Base-by-base conservation (phyloP, 108 stramenopile species). In the Epithemia pelagica region DNA sequence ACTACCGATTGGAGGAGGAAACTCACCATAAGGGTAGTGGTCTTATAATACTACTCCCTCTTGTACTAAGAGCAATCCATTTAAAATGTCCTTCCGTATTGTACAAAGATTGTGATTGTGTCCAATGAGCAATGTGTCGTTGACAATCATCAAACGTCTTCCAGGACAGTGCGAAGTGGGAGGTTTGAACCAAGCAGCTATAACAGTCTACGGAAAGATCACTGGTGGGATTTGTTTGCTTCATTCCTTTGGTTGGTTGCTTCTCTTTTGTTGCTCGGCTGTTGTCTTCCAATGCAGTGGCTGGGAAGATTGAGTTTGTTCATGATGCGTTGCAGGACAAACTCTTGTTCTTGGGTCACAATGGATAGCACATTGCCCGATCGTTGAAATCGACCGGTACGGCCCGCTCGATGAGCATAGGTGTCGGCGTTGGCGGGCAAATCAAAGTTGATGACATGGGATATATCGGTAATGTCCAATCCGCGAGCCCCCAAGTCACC, bases 361-460 rank as follows among this genome's bases (percentile, higher is more conserved):
- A 93, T 79, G 15, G 86, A 85, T 53, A 93, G 53, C 37, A 93
- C 92, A 74, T 77, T 80, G 5, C 92, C 92, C 19, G 62, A 64
- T 25, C 68, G 74, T 19, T 87, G 87, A 52, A 93, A 69, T 20
- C 96, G 81, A 33, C 94, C 96, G 23, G 96, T 78, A 8, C 96
- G 86, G 56, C 96, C 96, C 22, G 86, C 85, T 59, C 96, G 80
- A 76, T 96, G 96, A 32, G 92, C 82, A 71, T 95, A 96, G 23
- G 84, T 82, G 59, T 92, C 90, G 23, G 76, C 76, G 62, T 91
- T 86, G 54, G 62, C 70, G 8, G 96, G 92, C 22, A 96, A 56
- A 68, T 94, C 92, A 69, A 82, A 94, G 52, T 96, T 83, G 61
- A 96, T 80, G 15, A 96, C 92, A 67, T 90, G 92, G 27, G 92